Evolutionary conservation across 2,329 filamentous ascomycete species (phyloP), one percentile per base, ranked within the genome.

Genomic region (Ophiocordyceps camponoti-rufipedis): DNA sequence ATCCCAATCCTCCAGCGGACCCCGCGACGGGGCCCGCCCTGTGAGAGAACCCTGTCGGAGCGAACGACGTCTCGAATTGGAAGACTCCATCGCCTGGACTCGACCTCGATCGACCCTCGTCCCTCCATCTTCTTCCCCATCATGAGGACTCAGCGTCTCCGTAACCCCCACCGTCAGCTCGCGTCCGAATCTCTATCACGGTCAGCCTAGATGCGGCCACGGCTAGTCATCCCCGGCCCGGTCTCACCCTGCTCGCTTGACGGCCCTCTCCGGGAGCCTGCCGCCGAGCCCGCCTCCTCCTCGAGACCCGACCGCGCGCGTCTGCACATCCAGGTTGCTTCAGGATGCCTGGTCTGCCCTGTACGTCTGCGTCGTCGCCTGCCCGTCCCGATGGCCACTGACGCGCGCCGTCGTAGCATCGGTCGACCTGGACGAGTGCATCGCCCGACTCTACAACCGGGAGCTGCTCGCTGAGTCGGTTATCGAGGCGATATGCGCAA

Each of bases 381-480:
- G 1, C 8, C 13, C 6, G 13, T n/a, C 29, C 12, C 18, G 16
- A 14, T 16, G 23, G 7, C 8, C 28, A 28, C 46, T 45, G 41
- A 45, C 28, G 41, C 47, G 41, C 56, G 94, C 87, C 85, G 55
- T 94, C 85, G 65, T 57, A 94, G 88, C 85, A 55, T 94, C 86
- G 66, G 88, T 98, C 67, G 89, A 98, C 65, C 78, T 98, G 57
- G 91, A 98, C 70, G 87, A 96, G 75, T 98, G 91, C 68, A 96
- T 98, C 67, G 80, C 85, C 61, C 83, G 89, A 54, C 77, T 98
- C 45, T 96, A 96, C 68, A 89, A 91, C 61, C 95, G 94, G 63
- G 91, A 96, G 64, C 77, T 98, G 48, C 78, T 98, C 48, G 88
- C 91, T 56, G 91, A 98, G 66, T 94, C 89, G 40, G 88, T 98